Percentiles rank a stretch among this genome's conserved stretches.
Evolutionary conservation across 129 eudicot genomes (phyloP).

Genomic region (Helianthus tuberosus): DNA sequence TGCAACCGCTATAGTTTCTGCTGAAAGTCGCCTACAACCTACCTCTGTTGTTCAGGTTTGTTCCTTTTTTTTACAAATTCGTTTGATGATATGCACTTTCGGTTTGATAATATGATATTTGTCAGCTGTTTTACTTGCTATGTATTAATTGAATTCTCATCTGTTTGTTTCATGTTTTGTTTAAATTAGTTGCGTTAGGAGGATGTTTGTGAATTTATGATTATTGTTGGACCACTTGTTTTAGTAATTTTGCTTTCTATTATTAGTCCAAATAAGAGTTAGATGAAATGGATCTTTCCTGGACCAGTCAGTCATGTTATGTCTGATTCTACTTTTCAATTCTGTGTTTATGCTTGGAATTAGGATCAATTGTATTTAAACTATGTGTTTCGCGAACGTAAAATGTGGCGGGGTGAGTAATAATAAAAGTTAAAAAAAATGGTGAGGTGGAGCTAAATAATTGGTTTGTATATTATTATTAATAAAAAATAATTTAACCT

Average conservation of each 20-base stretch:
- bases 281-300: constrained; percentile 26
- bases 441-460: too few species aligned
- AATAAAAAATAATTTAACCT: too few species aligned
- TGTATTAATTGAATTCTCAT: constrained; percentile 11
- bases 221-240: constrained; percentile 38
- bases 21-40: constrained; percentile 91
- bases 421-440: too few species aligned
- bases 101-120: background rate
- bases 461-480: too few species aligned
- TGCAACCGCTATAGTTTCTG: constrained; percentile 83
- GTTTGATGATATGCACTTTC: background rate
- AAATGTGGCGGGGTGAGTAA: too few species aligned
- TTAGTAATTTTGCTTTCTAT: constrained; percentile 19
- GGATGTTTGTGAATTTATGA: constrained; percentile 12
- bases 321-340: constrained; percentile 2
- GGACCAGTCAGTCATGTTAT: constrained; percentile 24
- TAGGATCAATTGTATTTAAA: background rate
- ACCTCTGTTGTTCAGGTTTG: constrained; percentile 68
- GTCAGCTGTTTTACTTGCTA: background rate
- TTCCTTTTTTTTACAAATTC: background rate
- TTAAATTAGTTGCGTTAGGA: background rate
- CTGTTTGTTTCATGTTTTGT: constrained; percentile 9
- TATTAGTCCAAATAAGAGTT: constrained; percentile 22
- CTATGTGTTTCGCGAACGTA: too few species aligned
- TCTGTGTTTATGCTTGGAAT: background rate